Evolutionary conservation across 495 filamentous ascomycete species (phyloP).

Genomic region (Aspergillus leporis): DNA sequence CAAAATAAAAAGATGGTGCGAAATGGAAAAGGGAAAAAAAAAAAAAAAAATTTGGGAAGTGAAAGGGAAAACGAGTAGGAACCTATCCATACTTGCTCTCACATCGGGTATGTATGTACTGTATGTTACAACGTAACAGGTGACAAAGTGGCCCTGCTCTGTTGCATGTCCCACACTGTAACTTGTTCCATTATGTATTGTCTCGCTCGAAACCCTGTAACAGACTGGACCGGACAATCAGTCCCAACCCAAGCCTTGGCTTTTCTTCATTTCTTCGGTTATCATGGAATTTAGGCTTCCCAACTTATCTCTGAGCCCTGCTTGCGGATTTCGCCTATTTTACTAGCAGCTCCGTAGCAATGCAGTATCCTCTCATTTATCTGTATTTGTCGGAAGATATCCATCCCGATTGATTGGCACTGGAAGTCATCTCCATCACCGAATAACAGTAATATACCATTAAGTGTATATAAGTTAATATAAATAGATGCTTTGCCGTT

Average conservation of each 20-base stretch:
- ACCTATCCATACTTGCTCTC: no score
- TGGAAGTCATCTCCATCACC: slow-evolving; percentile 5
- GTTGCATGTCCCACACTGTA: background rate
- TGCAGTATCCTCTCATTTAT: background rate
- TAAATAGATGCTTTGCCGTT: background rate
- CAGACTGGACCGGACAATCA: background rate
- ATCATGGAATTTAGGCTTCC: background rate
- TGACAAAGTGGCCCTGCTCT: background rate
- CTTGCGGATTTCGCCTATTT: slow-evolving; percentile 4
- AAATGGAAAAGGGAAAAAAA: background rate
- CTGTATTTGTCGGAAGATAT: slow-evolving; percentile 5
- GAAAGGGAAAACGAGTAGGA: background rate
- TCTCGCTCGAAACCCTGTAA: background rate
- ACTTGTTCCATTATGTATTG: background rate
- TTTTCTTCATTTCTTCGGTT: background rate
- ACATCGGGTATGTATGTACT: background rate
- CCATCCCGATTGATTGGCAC: slow-evolving; percentile 13
- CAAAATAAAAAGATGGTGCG: background rate
- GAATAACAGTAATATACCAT: background rate
- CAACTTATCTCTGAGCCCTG: background rate
- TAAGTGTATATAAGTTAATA: slow-evolving; percentile 1
- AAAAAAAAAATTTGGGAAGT: background rate
- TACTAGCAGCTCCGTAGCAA: no score
- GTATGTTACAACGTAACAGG: background rate
- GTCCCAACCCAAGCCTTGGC: background rate